A percentile compares a stretch with the other conserved stretches of the same genome.
Conservation (phyloP, 2,329 filamentous ascomycete genomes). For the Botrytis cinerea region DNA sequence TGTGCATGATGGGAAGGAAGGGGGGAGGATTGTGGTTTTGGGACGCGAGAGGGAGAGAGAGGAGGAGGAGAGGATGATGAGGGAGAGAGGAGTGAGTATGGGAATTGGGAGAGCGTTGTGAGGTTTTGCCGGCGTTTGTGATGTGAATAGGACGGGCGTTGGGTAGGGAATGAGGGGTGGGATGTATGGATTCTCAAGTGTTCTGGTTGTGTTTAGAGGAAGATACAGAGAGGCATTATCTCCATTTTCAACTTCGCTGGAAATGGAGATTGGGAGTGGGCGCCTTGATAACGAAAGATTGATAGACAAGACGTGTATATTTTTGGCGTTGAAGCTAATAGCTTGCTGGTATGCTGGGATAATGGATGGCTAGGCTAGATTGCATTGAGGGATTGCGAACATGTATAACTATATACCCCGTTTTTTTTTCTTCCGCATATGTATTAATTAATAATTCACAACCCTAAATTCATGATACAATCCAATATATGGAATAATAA, state of each 20-base stretch:
- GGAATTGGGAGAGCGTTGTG: background rate
- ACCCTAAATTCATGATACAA: background rate
- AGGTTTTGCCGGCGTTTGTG: background rate
- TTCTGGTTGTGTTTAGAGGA: background rate
- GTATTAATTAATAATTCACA: constrained; percentile 1
- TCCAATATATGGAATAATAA: background rate
- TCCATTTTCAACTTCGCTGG: background rate
- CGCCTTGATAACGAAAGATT: background rate
- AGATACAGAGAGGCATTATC: background rate
- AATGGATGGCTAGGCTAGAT: background rate
- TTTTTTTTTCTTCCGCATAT: background rate
- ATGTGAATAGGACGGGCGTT: background rate
- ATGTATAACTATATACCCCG: background rate
- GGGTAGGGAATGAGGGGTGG: background rate
- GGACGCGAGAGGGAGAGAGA: background rate
- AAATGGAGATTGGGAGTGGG: background rate
- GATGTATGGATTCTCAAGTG: background rate
- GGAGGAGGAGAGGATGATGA: background rate
- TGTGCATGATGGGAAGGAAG: constrained; percentile 32
- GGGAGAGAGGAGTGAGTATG: background rate
- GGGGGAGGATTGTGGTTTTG: constrained; percentile 28
- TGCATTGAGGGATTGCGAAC: background rate
- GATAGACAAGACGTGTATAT: background rate
- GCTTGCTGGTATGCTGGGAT: background rate
- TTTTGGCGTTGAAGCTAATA: background rate